phyloP scores from a whole-genome alignment of 345 rosid species.

The Ricinus communis region DNA sequence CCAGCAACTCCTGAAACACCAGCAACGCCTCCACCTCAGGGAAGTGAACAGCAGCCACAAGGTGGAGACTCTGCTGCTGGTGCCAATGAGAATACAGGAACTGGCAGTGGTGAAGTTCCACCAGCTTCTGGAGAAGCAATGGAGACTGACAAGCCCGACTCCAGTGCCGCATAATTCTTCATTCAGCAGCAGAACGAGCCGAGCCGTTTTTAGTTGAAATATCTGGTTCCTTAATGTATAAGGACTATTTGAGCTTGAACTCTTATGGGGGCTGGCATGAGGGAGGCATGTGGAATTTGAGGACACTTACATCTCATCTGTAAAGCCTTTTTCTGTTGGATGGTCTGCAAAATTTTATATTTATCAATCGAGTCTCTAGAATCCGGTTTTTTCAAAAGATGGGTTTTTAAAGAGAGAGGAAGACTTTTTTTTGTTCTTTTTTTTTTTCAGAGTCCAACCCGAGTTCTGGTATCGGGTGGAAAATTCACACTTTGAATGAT shows the following conservation, averaged over 20 bases:
- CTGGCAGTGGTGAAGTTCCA: slow-evolving; percentile 42
- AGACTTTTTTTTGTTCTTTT: no score
- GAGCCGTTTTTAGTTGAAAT: slow-evolving; percentile 14
- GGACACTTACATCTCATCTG: slow-evolving; percentile 8
- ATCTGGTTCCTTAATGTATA: slow-evolving; percentile 19
- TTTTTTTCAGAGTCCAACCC: not conserved
- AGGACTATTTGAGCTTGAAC: slow-evolving; percentile 22
- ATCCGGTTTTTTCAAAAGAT: slow-evolving; percentile 19
- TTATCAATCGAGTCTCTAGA: slow-evolving; percentile 25
- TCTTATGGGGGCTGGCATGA: slow-evolving; percentile 12
- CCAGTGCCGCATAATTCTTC: slow-evolving; percentile 30
- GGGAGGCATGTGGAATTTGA: slow-evolving; percentile 4
- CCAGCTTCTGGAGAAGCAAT: slow-evolving; percentile 60
- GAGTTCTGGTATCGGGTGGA: not conserved
- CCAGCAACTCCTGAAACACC: slow-evolving; percentile 63
- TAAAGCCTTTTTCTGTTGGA: slow-evolving; percentile 12
- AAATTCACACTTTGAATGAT: slow-evolving; percentile 2
- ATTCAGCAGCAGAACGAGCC: not conserved
- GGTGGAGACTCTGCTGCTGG: slow-evolving; percentile 26
- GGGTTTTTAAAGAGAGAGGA: slow-evolving; percentile 3
- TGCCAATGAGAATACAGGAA: slow-evolving; percentile 22
- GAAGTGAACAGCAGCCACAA: slow-evolving; percentile 38
- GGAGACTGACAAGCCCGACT: slow-evolving; percentile 66
- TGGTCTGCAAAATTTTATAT: slow-evolving; percentile 20
- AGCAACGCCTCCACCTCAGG: slow-evolving; percentile 49